Percentiles rank a stretch among this genome's conserved stretches.
phyloP scores from a whole-genome alignment of 2,329 filamentous ascomycete genomes.

The Tolypocladium inflatum region DNA sequence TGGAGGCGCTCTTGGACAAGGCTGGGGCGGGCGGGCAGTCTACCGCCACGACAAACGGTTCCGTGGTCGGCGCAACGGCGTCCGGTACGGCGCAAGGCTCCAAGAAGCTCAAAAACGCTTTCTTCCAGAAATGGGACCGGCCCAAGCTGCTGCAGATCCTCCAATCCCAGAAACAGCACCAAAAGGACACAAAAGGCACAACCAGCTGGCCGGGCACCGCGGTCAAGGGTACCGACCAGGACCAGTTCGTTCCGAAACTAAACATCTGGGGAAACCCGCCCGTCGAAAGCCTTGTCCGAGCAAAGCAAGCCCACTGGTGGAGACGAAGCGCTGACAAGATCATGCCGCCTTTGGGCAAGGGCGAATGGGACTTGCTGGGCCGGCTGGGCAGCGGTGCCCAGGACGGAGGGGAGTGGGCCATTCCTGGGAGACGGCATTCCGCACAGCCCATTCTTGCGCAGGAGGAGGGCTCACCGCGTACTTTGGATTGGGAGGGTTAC shows the following conservation, averaged over 20 bases:
- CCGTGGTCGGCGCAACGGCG: background rate
- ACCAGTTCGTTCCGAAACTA: slow-evolving; percentile 24
- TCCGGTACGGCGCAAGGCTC: background rate
- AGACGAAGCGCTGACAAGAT: slow-evolving; percentile 31
- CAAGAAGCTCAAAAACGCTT: slow-evolving; percentile 11
- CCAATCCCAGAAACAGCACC: slow-evolving; percentile 28
- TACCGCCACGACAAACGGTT: background rate
- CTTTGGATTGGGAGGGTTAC: slow-evolving; percentile 34
- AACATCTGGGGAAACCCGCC: slow-evolving; percentile 42
- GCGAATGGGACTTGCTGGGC: slow-evolving; percentile 48
- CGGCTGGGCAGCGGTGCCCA: slow-evolving; percentile 33
- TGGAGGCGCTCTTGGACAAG: slow-evolving; percentile 23
- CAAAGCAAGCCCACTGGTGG: slow-evolving; percentile 40
- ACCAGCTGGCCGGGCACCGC: slow-evolving; percentile 14
- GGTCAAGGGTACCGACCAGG: slow-evolving; percentile 23
- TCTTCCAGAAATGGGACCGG: slow-evolving; percentile 41
- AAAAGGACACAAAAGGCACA: slow-evolving; percentile 11
- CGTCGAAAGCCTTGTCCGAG: slow-evolving; percentile 25
- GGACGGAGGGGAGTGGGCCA: slow-evolving; percentile 21
- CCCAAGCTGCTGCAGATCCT: slow-evolving; percentile 32
- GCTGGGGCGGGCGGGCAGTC: background rate
- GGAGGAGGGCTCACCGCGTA: background rate
- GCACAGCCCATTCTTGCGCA: slow-evolving; percentile 5
- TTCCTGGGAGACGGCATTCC: slow-evolving; percentile 22
- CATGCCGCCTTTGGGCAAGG: slow-evolving; percentile 41